Base-by-base conservation (phyloP, 148 eudicot species). In the Simmondsia chinensis region DNA sequence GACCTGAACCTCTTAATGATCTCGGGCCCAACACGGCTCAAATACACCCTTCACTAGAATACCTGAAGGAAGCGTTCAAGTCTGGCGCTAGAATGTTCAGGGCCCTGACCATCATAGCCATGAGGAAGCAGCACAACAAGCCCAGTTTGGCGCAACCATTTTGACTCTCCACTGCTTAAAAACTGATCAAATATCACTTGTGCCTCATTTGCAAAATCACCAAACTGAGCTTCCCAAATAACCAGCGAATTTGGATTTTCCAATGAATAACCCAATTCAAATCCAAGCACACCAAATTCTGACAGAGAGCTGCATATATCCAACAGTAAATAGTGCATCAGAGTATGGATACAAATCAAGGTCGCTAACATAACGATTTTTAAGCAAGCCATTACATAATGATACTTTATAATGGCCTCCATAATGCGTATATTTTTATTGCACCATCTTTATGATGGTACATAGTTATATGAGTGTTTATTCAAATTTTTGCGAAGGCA, bases 61-160 rank as follows among this genome's bases (percentile, higher is more conserved):
- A 88, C 97, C 94, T 83, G 97, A 52, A 88, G 91, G 68, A 83
- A 88, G 16, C 97, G 97, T 62, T 88, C 97, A 68, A 88, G 46
- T 19, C 97, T 70, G 14, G 91, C 86, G 73, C 97, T 88, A 30
- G 97, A 88, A 68, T 88, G 97, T 45, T 83, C 97, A 62, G 97
- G 97, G 31, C 94, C 96, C 72, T 88, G 97, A 13, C 97, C 97
- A 75, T 88, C 97, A 69, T 88, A 88, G 56, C 97, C 97, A 78
- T 88, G 97, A 60, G 97, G 97, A 37, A 88, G 80, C 46, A 88
- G 59, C 66, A 76, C 71, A 60, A 88, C 94, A 45, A 88, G 74
- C 23, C 97, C 97, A 17, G 81, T 83, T 48, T 88, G 94, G 7
- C 97, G 83, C 55, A 88, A 54, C 94, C 94, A 83, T 58, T 88